Evolutionary conservation across 2,329 filamentous ascomycete species (phyloP).

Genomic region (Lasiodiplodia sp.): DNA sequence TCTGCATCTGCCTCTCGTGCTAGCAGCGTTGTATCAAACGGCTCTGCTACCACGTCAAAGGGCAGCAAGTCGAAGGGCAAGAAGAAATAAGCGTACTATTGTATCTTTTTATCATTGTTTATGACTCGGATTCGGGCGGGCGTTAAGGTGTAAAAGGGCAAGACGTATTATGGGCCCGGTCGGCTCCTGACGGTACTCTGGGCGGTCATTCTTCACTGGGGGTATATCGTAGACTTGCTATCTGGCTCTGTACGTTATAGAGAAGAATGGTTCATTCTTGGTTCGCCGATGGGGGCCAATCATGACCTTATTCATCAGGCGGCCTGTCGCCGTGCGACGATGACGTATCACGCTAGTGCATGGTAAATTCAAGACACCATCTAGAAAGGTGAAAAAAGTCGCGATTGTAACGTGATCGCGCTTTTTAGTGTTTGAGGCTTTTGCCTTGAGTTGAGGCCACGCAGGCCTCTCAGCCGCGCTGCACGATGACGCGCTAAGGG

Average conservation of each 20-base stretch:
- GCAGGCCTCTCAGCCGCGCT: slow-evolving; percentile 13
- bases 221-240: slow-evolving; percentile 16
- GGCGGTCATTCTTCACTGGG: slow-evolving; percentile 16
- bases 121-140: slow-evolving; percentile 9
- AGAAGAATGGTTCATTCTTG: slow-evolving; percentile 10
- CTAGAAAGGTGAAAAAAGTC: neutral
- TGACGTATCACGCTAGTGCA: neutral
- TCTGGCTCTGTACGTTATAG: slow-evolving; percentile 21
- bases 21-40: slow-evolving; percentile 83
- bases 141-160: slow-evolving; percentile 19
- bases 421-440: neutral
- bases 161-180: neutral
- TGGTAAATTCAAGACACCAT: neutral
- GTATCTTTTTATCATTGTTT: neutral
- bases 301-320: slow-evolving; percentile 7
- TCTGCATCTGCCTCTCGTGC: slow-evolving; percentile 83
- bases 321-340: neutral
- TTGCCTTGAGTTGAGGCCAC: neutral
- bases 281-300: slow-evolving; percentile 1
- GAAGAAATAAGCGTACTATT: slow-evolving; percentile 52
- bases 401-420: neutral
- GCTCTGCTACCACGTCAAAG: slow-evolving; percentile 58
- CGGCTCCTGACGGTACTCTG: slow-evolving; percentile 8
- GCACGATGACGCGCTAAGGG: slow-evolving; percentile 23
- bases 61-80: slow-evolving; percentile 53